Conservation (phyloP, 208 protist species). For the Trypanosoma boissoni region DNA sequence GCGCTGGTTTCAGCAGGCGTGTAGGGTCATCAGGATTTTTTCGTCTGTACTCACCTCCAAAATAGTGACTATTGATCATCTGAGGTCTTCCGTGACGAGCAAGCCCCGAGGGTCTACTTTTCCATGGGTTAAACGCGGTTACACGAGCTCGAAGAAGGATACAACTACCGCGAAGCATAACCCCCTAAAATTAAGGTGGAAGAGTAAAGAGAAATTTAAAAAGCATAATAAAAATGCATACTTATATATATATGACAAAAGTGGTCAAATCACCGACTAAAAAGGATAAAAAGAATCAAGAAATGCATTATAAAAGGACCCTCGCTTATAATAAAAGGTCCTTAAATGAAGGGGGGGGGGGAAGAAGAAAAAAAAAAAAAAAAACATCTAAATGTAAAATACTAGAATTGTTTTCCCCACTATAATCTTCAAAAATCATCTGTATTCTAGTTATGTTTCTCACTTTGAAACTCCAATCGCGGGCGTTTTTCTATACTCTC, state of each 20-base stretch:
- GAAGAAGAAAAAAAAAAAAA: constrained; percentile 20
- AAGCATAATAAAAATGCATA: constrained; percentile 8
- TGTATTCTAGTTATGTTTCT: background rate
- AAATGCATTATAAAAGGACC: background rate
- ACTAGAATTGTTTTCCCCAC: too few relatives aligned
- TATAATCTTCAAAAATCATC: background rate
- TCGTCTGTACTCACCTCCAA: constrained; percentile 41
- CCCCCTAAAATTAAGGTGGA: constrained; percentile 4
- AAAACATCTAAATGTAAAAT: constrained; percentile 13
- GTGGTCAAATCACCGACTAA: constrained; percentile 5
- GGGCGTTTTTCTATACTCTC: constrained; percentile 9
- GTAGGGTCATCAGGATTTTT: constrained; percentile 81
- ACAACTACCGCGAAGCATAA: constrained; percentile 32
- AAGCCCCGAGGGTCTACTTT: constrained; percentile 62
- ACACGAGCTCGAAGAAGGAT: constrained; percentile 39
- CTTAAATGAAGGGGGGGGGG: too few relatives aligned
- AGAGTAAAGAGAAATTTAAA: constrained; percentile 18
- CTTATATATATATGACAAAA: constrained; percentile 20
- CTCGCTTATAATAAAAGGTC: constrained; percentile 5
- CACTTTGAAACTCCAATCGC: background rate
- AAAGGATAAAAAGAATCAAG: constrained; percentile 19
- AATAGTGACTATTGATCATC: constrained; percentile 70
- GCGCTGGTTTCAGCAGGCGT: constrained; percentile 63
- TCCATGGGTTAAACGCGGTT: constrained; percentile 85
- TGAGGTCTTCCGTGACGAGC: constrained; percentile 71